phyloP scores from a whole-genome alignment of 2,329 filamentous ascomycete species.

The Exophiala xenobiotica region DNA sequence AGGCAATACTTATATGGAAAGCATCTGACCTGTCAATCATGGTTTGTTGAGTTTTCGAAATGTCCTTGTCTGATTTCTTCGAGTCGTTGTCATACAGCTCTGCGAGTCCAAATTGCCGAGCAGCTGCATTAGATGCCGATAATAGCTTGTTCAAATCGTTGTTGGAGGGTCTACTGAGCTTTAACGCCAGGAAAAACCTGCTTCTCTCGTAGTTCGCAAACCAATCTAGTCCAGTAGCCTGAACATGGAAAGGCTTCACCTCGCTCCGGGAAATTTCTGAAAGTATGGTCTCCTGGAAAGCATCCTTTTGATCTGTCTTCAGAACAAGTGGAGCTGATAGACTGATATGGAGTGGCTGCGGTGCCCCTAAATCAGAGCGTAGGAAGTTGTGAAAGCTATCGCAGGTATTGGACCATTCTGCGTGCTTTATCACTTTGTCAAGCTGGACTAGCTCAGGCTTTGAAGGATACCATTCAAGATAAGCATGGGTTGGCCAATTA shows the following conservation, averaged over 20 bases:
- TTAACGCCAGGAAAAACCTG: slow-evolving; percentile 81
- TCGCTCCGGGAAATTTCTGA: slow-evolving; percentile 38
- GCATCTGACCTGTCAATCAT: slow-evolving; percentile 50
- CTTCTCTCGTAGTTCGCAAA: slow-evolving; percentile 65
- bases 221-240: slow-evolving; percentile 57
- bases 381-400: slow-evolving; percentile 59
- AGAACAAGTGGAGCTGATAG: slow-evolving; percentile 80
- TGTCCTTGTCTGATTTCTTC: not conserved
- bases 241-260: slow-evolving; percentile 49
- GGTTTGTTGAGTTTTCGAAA: slow-evolving; percentile 29
- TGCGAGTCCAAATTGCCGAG: slow-evolving; percentile 63
- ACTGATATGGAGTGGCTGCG: slow-evolving; percentile 84
- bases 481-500: slow-evolving; percentile 91
- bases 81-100: slow-evolving; percentile 59
- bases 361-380: slow-evolving; percentile 72
- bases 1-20: slow-evolving; percentile 89
- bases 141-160: slow-evolving; percentile 64
- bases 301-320: slow-evolving; percentile 66
- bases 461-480: slow-evolving; percentile 75
- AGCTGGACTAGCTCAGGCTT: slow-evolving; percentile 38
- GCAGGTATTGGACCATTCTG: not conserved
- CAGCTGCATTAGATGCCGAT: slow-evolving; percentile 63
- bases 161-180: slow-evolving; percentile 52
- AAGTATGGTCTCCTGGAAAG: slow-evolving; percentile 61
- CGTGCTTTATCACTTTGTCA: slow-evolving; percentile 32